phyloP scores from a whole-genome alignment of 176 grass and related monocot species.

The Dactylis glomerata region DNA sequence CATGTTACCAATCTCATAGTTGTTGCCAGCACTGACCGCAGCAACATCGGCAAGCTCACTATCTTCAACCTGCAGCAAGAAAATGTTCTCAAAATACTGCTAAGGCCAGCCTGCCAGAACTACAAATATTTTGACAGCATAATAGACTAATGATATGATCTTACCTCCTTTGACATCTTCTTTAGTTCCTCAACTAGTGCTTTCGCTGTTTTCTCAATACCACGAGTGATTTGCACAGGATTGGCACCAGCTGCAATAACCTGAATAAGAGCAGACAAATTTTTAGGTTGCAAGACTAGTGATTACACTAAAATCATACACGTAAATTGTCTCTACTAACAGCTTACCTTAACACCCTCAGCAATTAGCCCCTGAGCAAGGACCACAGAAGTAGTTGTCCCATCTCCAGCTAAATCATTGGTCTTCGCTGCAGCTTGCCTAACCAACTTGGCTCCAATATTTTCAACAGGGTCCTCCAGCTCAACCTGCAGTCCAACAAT shows the following conservation, averaged over 20 bases:
- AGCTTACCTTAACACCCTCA: conserved; percentile 82
- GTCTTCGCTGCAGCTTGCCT: conserved; percentile 97
- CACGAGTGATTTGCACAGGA: conserved; percentile 92
- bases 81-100: not conserved
- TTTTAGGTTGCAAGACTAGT: not conserved
- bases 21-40: conserved; percentile 96
- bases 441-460: conserved; percentile 96
- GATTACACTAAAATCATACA: not conserved
- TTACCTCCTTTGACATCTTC: conserved; percentile 88
- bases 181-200: conserved; percentile 72
- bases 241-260: conserved; percentile 95
- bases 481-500: conserved; percentile 61
- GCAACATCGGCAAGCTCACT: conserved; percentile 95
- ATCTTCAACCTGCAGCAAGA: conserved; percentile 73
- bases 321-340: not conserved
- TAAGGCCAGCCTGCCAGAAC: not conserved
- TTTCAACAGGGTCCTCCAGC: conserved; percentile 91
- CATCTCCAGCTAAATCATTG: conserved; percentile 92
- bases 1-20: conserved; percentile 93
- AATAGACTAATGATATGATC: not conserved
- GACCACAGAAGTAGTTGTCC: conserved; percentile 95
- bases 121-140: not conserved
- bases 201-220: conserved; percentile 94
- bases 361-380: conserved; percentile 97
- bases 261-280: conserved; percentile 38